A percentile compares a stretch with the other conserved stretches of the same genome.
Evolutionary conservation across 2,329 filamentous ascomycete genomes (phyloP).

Genomic region (Pseudogymnoascus verrucosus): DNA sequence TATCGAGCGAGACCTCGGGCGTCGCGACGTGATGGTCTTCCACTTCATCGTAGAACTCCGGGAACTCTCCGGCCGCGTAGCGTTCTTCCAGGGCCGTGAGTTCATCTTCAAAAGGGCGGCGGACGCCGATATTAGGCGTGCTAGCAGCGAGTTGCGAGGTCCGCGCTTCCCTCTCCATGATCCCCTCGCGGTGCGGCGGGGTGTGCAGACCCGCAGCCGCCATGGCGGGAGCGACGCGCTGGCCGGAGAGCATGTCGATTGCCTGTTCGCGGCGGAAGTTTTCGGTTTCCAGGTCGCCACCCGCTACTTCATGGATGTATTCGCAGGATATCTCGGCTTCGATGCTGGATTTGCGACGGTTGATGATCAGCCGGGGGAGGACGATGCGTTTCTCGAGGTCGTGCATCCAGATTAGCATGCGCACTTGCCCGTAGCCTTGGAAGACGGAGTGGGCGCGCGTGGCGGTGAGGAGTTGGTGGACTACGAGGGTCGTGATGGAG

Average conservation of each 20-base stretch:
- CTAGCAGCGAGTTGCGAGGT: neutral
- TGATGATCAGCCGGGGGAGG: constrained; percentile 51
- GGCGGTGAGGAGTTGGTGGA: constrained; percentile 53
- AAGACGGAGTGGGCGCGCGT: constrained; percentile 53
- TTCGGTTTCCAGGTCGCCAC: constrained; percentile 21
- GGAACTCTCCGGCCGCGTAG: neutral
- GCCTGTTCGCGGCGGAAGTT: constrained; percentile 35
- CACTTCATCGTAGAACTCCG: neutral
- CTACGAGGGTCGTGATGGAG: constrained; percentile 48
- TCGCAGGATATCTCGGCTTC: constrained; percentile 55
- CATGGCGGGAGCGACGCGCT: constrained; percentile 40
- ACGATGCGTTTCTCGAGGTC: constrained; percentile 50
- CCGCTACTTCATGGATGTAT: constrained; percentile 50
- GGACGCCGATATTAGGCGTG: neutral
- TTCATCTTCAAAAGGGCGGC: constrained; percentile 9
- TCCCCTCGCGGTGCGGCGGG: constrained; percentile 38
- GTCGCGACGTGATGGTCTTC: neutral
- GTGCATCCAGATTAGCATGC: constrained; percentile 67
- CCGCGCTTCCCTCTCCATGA: constrained; percentile 22
- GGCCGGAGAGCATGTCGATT: constrained; percentile 41
- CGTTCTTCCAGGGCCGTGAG: constrained; percentile 12
- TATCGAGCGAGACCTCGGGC: neutral
- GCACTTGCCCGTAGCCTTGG: constrained; percentile 69
- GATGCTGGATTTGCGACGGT: constrained; percentile 49
- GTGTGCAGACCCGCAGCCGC: constrained; percentile 32